Evolutionary conservation across 352 stramenopile genomes (phyloP).

Genomic region (Phytophthora macrochlamydospora): DNA sequence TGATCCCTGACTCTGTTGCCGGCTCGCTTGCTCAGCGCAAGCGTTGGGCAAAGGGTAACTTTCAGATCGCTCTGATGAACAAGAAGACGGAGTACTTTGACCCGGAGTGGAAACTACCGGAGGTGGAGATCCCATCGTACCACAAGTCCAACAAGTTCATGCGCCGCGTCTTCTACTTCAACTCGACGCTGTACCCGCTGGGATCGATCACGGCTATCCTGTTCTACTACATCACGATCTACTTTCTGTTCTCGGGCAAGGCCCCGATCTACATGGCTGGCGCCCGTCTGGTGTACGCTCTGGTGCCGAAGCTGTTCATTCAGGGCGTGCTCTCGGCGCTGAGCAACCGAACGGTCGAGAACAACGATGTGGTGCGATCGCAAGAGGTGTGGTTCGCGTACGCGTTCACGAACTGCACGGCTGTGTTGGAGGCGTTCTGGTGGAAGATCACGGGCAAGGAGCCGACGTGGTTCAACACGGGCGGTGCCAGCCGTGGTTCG

Average conservation of each 20-base stretch:
- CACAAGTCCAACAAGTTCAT: conserved; percentile 76
- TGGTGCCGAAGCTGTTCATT: conserved; percentile 83
- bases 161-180: conserved; percentile 82
- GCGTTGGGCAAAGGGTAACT: conserved; percentile 88
- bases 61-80: conserved; percentile 85
- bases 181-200: conserved; percentile 82
- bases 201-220: conserved; percentile 79
- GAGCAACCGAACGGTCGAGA: conserved; percentile 85
- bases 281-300: conserved; percentile 67
- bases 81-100: conserved; percentile 85
- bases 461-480: conserved; percentile 83
- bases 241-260: conserved; percentile 85
- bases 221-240: conserved; percentile 88
- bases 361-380: conserved; percentile 83
- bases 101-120: conserved; percentile 79
- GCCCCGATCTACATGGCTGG: conserved; percentile 84
- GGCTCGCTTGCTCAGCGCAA: conserved; percentile 77
- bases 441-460: conserved; percentile 87
- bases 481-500: conserved; percentile 69
- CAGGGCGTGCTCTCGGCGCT: conserved; percentile 77
- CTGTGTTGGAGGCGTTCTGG: conserved; percentile 78
- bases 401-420: conserved; percentile 81
- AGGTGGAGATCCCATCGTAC: conserved; percentile 62
- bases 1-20: conserved; percentile 79
- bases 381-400: conserved; percentile 89